Percentiles rank a stretch among this genome's conserved stretches.
phyloP scores from a whole-genome alignment of 768 basidiomycete species.

The Vishniacozyma victoriae region DNA sequence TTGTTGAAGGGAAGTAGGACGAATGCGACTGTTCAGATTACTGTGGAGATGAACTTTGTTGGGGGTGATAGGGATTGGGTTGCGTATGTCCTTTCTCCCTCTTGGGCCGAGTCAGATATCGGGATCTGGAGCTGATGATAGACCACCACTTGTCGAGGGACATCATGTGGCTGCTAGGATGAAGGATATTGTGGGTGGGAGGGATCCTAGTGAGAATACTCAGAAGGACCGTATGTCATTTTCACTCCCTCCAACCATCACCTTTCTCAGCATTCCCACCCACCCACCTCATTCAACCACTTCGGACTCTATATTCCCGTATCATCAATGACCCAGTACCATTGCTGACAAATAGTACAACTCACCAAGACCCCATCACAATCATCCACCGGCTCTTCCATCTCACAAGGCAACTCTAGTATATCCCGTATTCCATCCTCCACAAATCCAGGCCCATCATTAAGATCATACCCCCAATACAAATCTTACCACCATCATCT shows the following conservation, averaged over 20 bases:
- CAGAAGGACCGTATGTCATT: no score
- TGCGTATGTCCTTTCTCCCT: conserved; percentile 24
- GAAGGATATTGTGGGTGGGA: conserved; percentile 21
- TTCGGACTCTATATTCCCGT: neutral
- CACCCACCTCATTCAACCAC: neutral
- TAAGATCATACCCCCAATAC: no score
- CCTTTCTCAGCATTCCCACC: no score
- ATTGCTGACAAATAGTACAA: conserved; percentile 4
- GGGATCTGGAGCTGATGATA: conserved; percentile 2
- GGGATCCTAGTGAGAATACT: no score
- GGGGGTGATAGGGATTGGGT: conserved; percentile 30
- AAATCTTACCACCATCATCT: conserved; percentile 32
- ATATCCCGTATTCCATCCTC: no score
- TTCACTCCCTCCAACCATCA: no score
- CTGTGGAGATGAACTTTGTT: conserved; percentile 31
- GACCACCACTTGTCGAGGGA: conserved; percentile 32
- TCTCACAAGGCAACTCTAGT: no score
- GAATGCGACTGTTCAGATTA: conserved; percentile 34
- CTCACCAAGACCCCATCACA: conserved; percentile 24
- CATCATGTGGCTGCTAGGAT: conserved; percentile 36
- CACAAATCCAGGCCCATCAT: no score
- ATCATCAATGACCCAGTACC: neutral
- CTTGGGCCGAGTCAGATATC: neutral
- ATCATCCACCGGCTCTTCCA: conserved; percentile 24
- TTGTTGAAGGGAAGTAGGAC: conserved; percentile 31